Evolutionary conservation across 352 stramenopile species (phyloP), one percentile per base, ranked within the genome.

Genomic region (Pythium biforme): DNA sequence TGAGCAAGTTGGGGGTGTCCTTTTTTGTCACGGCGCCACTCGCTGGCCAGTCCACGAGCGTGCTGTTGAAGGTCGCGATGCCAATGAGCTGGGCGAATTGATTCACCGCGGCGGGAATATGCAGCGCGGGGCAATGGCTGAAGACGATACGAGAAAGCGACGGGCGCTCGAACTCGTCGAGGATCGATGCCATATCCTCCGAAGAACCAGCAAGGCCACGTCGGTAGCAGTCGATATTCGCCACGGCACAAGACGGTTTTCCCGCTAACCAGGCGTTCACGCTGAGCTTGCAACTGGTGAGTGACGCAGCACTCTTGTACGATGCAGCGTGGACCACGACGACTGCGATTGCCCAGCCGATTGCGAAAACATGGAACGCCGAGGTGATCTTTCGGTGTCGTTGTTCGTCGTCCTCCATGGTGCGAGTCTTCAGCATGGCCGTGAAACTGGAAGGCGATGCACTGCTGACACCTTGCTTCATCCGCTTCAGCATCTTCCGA

Each of bases 141-240:
- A 62, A 26, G 31, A 58, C 59, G 17, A 68, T 5, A 9, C 45
- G 48, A 9, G 46, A 37, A 9, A 68, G 46, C 19, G 37, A 22
- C 14, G 27, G 43, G n/a, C 48, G 47, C 15, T 69, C 49, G 2
- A 73, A 43, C 3, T 49, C 20, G n/a, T 27, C 1, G n/a, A 68
- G 49, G 11, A 46, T 25, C n/a, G 27, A 1, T 0, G 34, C 7
- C 17, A 72, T 57, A 15, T 59, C 27, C 3, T 34, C 53, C 11
- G 23, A 34, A 7, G 23, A 23, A 8, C 66, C 60, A 11, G 19
- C 12, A 22, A 49, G 25, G 6, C 52, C 54, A 11, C 55, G 37
- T 17, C 49, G 47, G 26, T 61, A 52, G 26, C 64, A 72, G 29
- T 72, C 64, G 20, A 72, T 26, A 4, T 64, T 40, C 25, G 63